Conservation (phyloP, 176 grass and related monocot genomes). For the Oryza glaberrima region DNA sequence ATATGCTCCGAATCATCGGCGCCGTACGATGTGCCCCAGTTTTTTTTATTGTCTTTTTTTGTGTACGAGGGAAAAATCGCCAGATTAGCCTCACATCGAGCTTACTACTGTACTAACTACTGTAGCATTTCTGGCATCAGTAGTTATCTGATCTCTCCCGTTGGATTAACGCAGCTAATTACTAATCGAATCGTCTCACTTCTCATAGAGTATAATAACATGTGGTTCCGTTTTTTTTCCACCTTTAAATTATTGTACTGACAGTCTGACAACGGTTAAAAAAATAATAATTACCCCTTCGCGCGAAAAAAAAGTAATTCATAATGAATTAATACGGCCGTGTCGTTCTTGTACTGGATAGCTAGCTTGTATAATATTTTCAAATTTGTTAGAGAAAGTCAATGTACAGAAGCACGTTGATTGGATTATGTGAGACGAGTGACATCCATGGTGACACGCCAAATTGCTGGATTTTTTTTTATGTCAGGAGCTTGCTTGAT, state of each 20-base stretch:
- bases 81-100: not conserved
- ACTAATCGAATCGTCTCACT: not conserved
- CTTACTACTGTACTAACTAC: no score
- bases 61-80: not conserved
- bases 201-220: not conserved
- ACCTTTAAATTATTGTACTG: not conserved
- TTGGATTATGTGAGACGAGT: not conserved
- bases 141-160: not conserved
- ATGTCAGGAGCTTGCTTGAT: not conserved
- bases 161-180: no score
- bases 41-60: not conserved
- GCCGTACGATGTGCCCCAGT: not conserved
- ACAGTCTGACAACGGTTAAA: no score
- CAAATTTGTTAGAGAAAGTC: not conserved
- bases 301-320: not conserved
- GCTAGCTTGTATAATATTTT: not conserved
- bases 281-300: no score
- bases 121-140: not conserved
- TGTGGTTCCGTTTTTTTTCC: not conserved
- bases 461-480: not conserved
- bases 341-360: not conserved
- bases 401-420: not conserved
- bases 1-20: constrained; percentile 34
- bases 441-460: not conserved
- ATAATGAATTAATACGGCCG: not conserved